Evolutionary conservation across 1,284 basidiomycete genomes (phyloP).

Genomic region (Cystobasidium sp.): DNA sequence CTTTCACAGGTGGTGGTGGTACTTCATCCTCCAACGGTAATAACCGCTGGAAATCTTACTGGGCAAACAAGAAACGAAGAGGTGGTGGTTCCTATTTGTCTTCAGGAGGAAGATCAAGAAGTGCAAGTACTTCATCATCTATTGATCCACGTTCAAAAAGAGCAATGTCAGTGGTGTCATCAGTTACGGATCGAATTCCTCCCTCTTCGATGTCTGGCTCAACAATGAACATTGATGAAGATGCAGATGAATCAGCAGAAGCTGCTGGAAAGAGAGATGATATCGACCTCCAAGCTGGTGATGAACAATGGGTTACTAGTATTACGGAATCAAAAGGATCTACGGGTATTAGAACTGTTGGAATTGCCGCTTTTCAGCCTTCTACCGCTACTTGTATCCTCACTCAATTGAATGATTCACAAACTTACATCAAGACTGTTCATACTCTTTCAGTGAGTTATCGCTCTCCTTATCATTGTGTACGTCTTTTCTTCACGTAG

Average conservation of each 20-base stretch:
- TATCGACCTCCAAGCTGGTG: constrained; percentile 14
- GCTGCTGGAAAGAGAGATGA: neutral
- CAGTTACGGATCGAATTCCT: constrained; percentile 15
- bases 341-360: constrained; percentile 31
- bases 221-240: neutral
- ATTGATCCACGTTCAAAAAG: neutral
- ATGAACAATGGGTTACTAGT: constrained; percentile 39
- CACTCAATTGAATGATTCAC: constrained; percentile 35
- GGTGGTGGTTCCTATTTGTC: neutral
- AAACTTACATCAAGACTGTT: constrained; percentile 42
- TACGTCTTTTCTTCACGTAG: neutral
- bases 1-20: constrained; percentile 2
- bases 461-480: neutral
- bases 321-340: constrained; percentile 26
- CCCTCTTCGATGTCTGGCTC: neutral
- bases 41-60: neutral
- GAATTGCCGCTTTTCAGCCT: constrained; percentile 40
- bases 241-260: neutral
- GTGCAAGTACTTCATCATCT: constrained; percentile 5
- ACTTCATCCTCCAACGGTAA: neutral
- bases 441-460: constrained; percentile 33
- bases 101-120: neutral
- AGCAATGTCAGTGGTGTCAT: constrained; percentile 23
- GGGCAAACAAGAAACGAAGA: constrained; percentile 5
- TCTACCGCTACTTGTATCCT: constrained; percentile 31